Conservation (phyloP, 768 basidiomycete genomes). For the Trametes gibbosa region DNA sequence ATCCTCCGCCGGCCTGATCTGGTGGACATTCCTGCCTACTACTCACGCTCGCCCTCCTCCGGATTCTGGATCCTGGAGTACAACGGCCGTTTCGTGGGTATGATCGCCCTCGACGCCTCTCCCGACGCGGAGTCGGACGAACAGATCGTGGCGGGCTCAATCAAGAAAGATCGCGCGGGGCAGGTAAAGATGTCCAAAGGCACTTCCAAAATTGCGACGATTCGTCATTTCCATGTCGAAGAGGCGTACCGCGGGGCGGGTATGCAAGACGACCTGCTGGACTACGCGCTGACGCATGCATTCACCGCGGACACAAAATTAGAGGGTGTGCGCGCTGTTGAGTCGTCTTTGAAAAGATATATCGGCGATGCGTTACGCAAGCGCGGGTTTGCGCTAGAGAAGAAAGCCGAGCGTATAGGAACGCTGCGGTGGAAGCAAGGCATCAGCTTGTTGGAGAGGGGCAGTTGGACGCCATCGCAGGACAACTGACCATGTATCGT, state of each 20-base stretch:
- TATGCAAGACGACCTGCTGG: constrained; percentile 65
- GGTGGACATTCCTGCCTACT: constrained; percentile 48
- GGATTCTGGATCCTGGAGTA: constrained; percentile 72
- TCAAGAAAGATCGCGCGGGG: constrained; percentile 11
- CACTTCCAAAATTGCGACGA: constrained; percentile 51
- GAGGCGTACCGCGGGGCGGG: constrained; percentile 54
- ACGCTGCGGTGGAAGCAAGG: constrained; percentile 56
- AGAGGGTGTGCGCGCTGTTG: constrained; percentile 43
- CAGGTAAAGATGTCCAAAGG: constrained; percentile 28
- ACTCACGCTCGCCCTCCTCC: constrained; percentile 58
- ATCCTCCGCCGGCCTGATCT: constrained; percentile 59
- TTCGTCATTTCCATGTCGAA: constrained; percentile 76
- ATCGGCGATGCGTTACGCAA: constrained; percentile 42
- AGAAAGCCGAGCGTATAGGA: constrained; percentile 46
- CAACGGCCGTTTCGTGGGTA: constrained; percentile 55
- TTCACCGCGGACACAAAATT: constrained; percentile 47
- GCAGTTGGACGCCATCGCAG: constrained; percentile 38
- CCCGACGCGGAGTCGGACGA: constrained; percentile 36
- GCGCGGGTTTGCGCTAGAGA: constrained; percentile 48
- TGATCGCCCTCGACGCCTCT: constrained; percentile 69
- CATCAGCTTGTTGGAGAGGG: constrained; percentile 41
- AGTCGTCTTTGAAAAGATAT: constrained; percentile 54
- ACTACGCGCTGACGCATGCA: constrained; percentile 55
- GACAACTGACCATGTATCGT: not conserved
- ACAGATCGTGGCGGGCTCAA: constrained; percentile 15